These are phyloP conservation scores for Fomitiporia mediterranea DNA, from an alignment of 1,284 basidiomycete species.

Conservation along the genomic window DNA sequence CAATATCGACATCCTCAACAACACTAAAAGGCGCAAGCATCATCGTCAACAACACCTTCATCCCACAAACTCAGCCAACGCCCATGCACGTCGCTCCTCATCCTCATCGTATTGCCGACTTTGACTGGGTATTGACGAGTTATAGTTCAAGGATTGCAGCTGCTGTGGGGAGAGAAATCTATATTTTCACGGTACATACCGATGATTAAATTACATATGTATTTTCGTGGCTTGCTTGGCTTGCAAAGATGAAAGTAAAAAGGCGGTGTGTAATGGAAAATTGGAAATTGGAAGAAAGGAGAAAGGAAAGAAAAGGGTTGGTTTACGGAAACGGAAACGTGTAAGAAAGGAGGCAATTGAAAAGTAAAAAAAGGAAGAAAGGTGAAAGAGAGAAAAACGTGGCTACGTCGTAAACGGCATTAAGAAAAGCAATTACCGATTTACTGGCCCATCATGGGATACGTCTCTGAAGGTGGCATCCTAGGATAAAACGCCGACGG, in stretches of 20 bases:
- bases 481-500: constrained; percentile 9
- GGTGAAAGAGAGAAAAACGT: background rate
- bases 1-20: constrained; percentile 57
- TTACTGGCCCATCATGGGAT: constrained; percentile 18
- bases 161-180: constrained; percentile 53
- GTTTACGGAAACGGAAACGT: too few relatives aligned
- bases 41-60: constrained; percentile 61
- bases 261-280: background rate
- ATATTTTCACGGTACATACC: constrained; percentile 25
- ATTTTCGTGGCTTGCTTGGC: too few relatives aligned
- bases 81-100: constrained; percentile 50
- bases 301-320: background rate
- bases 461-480: constrained; percentile 11
- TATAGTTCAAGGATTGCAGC: constrained; percentile 62
- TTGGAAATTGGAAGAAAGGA: background rate
- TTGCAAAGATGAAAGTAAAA: too few relatives aligned
- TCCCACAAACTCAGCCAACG: constrained; percentile 58
- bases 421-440: background rate
- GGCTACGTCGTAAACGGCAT: background rate
- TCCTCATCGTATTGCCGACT: constrained; percentile 63
- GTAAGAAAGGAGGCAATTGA: too few relatives aligned
- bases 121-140: constrained; percentile 62
- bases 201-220: constrained; percentile 1
- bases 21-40: constrained; percentile 54
- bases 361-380: background rate